phyloP scores from a whole-genome alignment of 2,329 filamentous ascomycete genomes.

The Cladosporium cucumerinum region DNA sequence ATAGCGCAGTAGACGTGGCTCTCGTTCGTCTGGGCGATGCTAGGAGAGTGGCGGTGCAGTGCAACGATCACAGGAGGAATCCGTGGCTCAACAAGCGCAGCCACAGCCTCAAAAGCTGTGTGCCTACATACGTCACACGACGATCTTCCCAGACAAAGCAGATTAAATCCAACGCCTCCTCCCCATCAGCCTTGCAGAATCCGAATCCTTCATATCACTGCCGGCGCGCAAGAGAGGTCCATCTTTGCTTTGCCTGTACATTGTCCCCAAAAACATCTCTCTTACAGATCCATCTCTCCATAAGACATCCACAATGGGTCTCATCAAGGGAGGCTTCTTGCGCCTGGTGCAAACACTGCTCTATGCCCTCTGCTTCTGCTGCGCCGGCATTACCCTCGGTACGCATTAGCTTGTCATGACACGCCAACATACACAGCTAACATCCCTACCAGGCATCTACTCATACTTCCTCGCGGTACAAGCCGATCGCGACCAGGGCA shows the following conservation, averaged over 20 bases:
- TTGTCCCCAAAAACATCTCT: background rate
- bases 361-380: constrained; percentile 70
- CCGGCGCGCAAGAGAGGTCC: background rate
- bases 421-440: background rate
- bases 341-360: constrained; percentile 67
- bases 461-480: constrained; percentile 80
- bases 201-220: constrained; percentile 7
- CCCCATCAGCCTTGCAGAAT: constrained; percentile 11
- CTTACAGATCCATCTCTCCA: background rate
- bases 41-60: background rate
- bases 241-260: background rate
- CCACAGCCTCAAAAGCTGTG: background rate
- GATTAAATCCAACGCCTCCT: constrained; percentile 10
- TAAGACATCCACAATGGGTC: constrained; percentile 28
- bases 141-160: constrained; percentile 1
- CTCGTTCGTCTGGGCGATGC: background rate
- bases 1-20: background rate
- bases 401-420: constrained; percentile 36
- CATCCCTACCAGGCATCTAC: constrained; percentile 43
- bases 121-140: background rate
- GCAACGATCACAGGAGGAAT: background rate
- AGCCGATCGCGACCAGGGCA: constrained; percentile 59
- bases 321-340: constrained; percentile 56
- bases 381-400: constrained; percentile 65
- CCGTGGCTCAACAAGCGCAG: background rate